phyloP scores from a whole-genome alignment of 352 stramenopile species.

The Pythium biforme region DNA sequence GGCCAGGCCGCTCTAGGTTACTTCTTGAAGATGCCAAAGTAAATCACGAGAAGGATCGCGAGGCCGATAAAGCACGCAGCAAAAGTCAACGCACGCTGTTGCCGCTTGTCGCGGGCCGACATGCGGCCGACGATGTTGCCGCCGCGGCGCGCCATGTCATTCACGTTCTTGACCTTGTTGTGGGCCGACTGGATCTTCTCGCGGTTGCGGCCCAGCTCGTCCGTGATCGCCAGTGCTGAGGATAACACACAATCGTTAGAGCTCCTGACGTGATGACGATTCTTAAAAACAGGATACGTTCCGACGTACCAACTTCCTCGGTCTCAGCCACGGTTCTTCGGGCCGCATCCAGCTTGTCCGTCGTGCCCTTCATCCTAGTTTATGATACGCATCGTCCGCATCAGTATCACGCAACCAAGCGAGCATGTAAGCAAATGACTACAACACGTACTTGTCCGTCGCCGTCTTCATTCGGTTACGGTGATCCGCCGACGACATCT shows the following conservation, averaged over 20 bases:
- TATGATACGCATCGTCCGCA: no score
- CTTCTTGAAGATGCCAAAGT: constrained; percentile 90
- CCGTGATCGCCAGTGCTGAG: constrained; percentile 77
- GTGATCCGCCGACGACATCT: constrained; percentile 67
- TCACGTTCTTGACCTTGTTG: constrained; percentile 81
- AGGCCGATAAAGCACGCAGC: constrained; percentile 79
- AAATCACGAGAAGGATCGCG: constrained; percentile 85
- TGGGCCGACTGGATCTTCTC: constrained; percentile 86
- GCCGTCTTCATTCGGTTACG: constrained; percentile 75
- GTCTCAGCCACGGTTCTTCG: constrained; percentile 82
- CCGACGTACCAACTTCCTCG: constrained; percentile 73
- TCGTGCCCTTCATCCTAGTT: constrained; percentile 80
- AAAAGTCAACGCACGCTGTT: constrained; percentile 64
- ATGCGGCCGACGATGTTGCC: constrained; percentile 85
- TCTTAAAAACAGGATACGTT: neutral
- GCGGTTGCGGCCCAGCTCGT: constrained; percentile 79
- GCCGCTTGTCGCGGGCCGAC: constrained; percentile 81
- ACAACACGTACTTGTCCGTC: constrained; percentile 80
- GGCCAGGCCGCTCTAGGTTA: constrained; percentile 36
- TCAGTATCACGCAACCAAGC: no score
- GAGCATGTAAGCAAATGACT: no score
- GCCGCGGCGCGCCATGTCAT: constrained; percentile 80
- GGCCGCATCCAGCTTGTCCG: constrained; percentile 73
- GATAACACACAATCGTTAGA: no score
- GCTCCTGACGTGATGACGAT: no score